These are phyloP conservation scores for Xerocomellus amylosporus DNA, from an alignment of 768 basidiomycete genomes.

Conservation along the genomic window DNA sequence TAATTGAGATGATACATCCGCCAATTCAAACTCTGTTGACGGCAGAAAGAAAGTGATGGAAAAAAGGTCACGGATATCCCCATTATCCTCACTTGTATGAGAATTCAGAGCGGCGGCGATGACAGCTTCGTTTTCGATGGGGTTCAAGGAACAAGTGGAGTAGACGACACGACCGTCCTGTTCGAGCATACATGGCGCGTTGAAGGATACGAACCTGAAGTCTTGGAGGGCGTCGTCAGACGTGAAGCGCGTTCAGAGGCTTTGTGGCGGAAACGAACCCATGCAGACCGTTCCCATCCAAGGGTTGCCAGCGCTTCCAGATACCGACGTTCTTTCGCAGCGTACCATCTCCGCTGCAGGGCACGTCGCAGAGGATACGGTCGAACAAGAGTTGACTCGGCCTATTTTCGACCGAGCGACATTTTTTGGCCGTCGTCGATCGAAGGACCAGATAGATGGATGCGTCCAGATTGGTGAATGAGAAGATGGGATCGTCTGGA, in stretches of 20 bases:
- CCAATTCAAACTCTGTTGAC: conserved; percentile 63
- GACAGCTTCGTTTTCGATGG: conserved; percentile 96
- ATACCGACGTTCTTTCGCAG: conserved; percentile 92
- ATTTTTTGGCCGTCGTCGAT: conserved; percentile 16
- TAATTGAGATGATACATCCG: conserved; percentile 72
- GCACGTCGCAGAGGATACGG: conserved; percentile 93
- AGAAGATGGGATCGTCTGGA: conserved; percentile 92
- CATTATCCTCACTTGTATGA: conserved; percentile 51
- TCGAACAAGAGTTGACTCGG: conserved; percentile 74
- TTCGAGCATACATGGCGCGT: conserved; percentile 85
- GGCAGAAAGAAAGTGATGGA: background rate
- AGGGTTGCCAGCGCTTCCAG: conserved; percentile 88
- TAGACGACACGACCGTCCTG: conserved; percentile 89
- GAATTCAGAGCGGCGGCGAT: conserved; percentile 76
- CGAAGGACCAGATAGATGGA: conserved; percentile 75
- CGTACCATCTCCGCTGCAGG: conserved; percentile 97
- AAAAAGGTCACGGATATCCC: background rate
- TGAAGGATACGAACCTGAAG: conserved; percentile 90
- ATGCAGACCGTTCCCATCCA: conserved; percentile 90
- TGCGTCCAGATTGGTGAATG: conserved; percentile 94
- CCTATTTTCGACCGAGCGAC: conserved; percentile 36
- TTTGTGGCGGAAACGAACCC: conserved; percentile 52
- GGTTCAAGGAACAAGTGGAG: conserved; percentile 96
- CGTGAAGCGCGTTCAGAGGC: background rate
- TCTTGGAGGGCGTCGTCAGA: conserved; percentile 39